A percentile compares a stretch with the other conserved stretches of the same genome.
Conservation (phyloP, 2,329 filamentous ascomycete genomes). For the Fusarium sp. region DNA sequence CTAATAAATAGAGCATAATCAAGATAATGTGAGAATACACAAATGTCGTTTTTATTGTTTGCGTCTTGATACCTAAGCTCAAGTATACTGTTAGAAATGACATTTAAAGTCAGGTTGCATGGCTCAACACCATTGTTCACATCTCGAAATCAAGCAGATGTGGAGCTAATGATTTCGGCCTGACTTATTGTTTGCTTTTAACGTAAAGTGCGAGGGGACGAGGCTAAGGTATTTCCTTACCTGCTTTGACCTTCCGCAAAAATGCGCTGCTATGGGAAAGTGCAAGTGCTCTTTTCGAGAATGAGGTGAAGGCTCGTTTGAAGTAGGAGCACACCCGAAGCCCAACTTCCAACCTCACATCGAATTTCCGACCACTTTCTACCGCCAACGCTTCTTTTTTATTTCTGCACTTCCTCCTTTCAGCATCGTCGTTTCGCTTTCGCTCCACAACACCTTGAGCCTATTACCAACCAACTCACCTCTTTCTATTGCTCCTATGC, state of each 20-base stretch:
- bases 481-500: not conserved
- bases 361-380: not conserved
- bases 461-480: not conserved
- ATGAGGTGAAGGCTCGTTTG: not conserved
- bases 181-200: not conserved
- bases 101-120: not conserved
- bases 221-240: not conserved
- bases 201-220: not conserved
- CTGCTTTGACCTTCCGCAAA: not conserved
- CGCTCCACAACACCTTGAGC: not conserved
- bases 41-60: not conserved
- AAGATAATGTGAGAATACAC: too few species aligned
- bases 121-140: not conserved
- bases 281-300: not conserved
- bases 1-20: not conserved
- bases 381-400: not conserved
- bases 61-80: not conserved
- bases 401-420: not conserved
- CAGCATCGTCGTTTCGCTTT: not conserved
- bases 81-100: not conserved
- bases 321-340: slow-evolving; percentile 16
- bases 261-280: not conserved
- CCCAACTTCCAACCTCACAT: not conserved
- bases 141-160: not conserved
- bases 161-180: not conserved